These are phyloP conservation scores for Boletus patriciae DNA, from an alignment of 768 basidiomycete species.

Conservation along the genomic window DNA sequence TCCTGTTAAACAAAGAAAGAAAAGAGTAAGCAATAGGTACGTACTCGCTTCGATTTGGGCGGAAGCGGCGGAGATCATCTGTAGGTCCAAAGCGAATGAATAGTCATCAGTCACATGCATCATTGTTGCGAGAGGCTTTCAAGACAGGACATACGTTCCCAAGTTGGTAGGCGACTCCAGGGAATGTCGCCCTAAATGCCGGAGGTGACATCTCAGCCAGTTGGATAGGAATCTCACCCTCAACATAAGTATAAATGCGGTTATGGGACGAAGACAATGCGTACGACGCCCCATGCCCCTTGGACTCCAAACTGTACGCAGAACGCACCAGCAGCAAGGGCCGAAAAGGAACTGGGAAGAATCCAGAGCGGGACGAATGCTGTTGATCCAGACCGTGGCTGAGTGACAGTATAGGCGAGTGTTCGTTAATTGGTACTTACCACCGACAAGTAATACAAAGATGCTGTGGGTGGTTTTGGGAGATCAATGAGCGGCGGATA, in stretches of 20 bases:
- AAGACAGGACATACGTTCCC: constrained; percentile 50
- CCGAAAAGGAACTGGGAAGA: constrained; percentile 64
- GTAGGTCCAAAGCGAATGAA: background rate
- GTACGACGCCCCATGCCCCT: constrained; percentile 85
- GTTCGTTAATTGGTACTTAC: constrained; percentile 8
- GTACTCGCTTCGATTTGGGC: constrained; percentile 77
- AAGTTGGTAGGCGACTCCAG: constrained; percentile 81
- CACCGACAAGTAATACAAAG: constrained; percentile 29
- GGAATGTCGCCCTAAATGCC: constrained; percentile 87
- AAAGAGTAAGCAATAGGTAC: constrained; percentile 16
- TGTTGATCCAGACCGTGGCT: constrained; percentile 4
- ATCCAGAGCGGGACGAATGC: constrained; percentile 82
- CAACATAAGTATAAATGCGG: background rate
- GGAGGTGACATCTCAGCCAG: constrained; percentile 84
- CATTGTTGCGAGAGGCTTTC: too few species aligned
- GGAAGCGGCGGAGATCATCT: constrained; percentile 71
- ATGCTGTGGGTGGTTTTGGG: constrained; percentile 8
- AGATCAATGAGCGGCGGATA: background rate
- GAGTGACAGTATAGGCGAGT: background rate
- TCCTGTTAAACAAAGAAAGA: background rate
- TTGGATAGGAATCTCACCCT: constrained; percentile 63
- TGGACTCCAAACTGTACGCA: constrained; percentile 87
- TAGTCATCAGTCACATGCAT: background rate
- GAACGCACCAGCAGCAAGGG: constrained; percentile 81
- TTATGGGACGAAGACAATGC: constrained; percentile 21